phyloP scores from a whole-genome alignment of 2,329 filamentous ascomycete genomes.

The Hymenoscyphus occultus region DNA sequence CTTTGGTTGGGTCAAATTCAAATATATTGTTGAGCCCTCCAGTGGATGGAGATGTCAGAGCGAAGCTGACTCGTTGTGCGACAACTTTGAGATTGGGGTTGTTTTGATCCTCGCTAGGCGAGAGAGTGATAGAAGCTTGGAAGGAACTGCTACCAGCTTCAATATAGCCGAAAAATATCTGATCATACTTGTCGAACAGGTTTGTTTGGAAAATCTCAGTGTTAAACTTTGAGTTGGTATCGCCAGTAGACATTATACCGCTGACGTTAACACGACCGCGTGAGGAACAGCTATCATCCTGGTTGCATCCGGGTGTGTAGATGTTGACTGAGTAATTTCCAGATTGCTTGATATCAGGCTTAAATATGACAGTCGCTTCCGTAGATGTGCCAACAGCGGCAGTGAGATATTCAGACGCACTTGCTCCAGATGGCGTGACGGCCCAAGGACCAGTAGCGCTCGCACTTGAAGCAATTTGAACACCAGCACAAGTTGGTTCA shows the following conservation, averaged over 20 bases:
- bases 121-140: slow-evolving; percentile 75
- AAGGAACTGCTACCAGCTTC: slow-evolving; percentile 72
- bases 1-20: slow-evolving; percentile 72
- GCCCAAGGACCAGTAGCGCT: slow-evolving; percentile 73
- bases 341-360: slow-evolving; percentile 79
- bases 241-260: slow-evolving; percentile 59
- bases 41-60: slow-evolving; percentile 57
- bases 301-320: slow-evolving; percentile 86
- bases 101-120: slow-evolving; percentile 62
- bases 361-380: slow-evolving; percentile 70
- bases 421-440: slow-evolving; percentile 63
- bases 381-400: slow-evolving; percentile 58
- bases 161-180: slow-evolving; percentile 81
- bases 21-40: slow-evolving; percentile 86
- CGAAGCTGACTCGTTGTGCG: slow-evolving; percentile 84
- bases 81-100: slow-evolving; percentile 70
- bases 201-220: slow-evolving; percentile 83
- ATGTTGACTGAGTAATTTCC: slow-evolving; percentile 90
- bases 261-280: slow-evolving; percentile 83
- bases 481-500: slow-evolving; percentile 73
- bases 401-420: slow-evolving; percentile 73
- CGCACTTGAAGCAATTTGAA: slow-evolving; percentile 62
- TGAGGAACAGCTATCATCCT: slow-evolving; percentile 71
- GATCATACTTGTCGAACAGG: slow-evolving; percentile 93
- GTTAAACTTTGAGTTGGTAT: slow-evolving; percentile 45